Conservation (phyloP, 2,329 filamentous ascomycete species). For the Colletotrichum sp. region DNA sequence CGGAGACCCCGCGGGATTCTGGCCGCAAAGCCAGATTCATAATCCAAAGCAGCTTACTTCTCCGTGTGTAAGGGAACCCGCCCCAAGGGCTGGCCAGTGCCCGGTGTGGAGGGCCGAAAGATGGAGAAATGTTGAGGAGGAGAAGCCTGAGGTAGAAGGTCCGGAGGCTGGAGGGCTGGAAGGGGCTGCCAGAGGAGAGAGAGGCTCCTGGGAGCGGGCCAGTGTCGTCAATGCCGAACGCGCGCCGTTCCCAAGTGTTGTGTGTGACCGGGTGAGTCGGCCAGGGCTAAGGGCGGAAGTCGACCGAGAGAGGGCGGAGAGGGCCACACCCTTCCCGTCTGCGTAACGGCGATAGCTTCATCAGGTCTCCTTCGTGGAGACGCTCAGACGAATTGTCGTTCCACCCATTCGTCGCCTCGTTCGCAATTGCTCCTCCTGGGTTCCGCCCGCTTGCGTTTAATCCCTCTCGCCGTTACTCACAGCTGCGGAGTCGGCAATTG, state of each 20-base stretch:
- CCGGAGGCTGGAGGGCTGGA: not conserved
- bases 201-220: not conserved
- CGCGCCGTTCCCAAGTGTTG: not conserved
- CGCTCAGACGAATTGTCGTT: not conserved
- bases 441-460: constrained; percentile 5
- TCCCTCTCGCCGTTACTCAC: not conserved
- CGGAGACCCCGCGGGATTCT: constrained; percentile 23
- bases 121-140: constrained; percentile 10
- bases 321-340: not conserved
- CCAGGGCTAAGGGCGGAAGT: constrained; percentile 20
- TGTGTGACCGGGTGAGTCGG: constrained; percentile 7
- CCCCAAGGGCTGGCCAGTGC: not conserved
- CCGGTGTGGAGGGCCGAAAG: constrained; percentile 11
- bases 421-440: not conserved
- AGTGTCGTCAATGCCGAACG: constrained; percentile 14
- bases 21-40: constrained; percentile 17
- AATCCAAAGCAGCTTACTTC: constrained; percentile 5
- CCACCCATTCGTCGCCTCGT: not conserved
- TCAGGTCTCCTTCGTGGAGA: not conserved
- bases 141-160: not conserved
- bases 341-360: constrained; percentile 7
- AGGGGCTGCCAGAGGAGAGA: not conserved
- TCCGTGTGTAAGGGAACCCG: constrained; percentile 3
- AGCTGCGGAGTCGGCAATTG: not conserved
- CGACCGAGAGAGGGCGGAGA: constrained; percentile 18